These are phyloP conservation scores for Saccharomyces paradoxus DNA, from an alignment of 805 yeast genomes.

Conservation along the genomic window DNA sequence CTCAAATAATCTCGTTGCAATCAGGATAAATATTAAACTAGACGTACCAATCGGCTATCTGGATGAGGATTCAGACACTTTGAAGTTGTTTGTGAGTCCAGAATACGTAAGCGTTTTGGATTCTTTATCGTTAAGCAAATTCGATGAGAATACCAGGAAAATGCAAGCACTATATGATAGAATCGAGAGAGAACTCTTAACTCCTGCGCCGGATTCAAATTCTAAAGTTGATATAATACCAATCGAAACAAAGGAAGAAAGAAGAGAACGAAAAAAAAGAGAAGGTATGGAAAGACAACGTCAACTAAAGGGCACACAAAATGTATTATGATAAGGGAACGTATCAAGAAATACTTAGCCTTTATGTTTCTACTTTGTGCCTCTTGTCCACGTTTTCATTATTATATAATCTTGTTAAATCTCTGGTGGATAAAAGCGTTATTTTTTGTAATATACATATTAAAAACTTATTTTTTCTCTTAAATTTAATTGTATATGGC, in stretches of 20 bases:
- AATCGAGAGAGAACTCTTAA: slow-evolving; percentile 32
- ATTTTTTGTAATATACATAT: background rate
- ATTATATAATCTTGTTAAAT: background rate
- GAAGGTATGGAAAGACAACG: slow-evolving; percentile 37
- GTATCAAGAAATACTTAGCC: background rate
- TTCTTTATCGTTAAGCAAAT: slow-evolving; percentile 51
- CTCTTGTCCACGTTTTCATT: background rate
- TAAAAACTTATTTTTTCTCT: slow-evolving; percentile 1
- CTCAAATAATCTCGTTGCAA: slow-evolving; percentile 65
- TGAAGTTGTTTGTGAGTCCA: slow-evolving; percentile 41
- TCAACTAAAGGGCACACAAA: slow-evolving; percentile 2
- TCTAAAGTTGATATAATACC: background rate
- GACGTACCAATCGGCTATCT: slow-evolving; percentile 71
- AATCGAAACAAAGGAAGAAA: slow-evolving; percentile 48
- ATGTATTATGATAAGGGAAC: background rate
- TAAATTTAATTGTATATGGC: background rate
- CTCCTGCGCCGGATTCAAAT: background rate
- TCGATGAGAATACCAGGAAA: slow-evolving; percentile 55
- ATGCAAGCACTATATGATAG: slow-evolving; percentile 40
- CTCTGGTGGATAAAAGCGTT: background rate
- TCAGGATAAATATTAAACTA: slow-evolving; percentile 56
- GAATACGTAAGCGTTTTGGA: slow-evolving; percentile 47
- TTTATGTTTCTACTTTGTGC: too few relatives aligned
- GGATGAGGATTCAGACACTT: slow-evolving; percentile 22
- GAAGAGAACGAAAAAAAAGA: slow-evolving; percentile 43